Evolutionary conservation across 495 filamentous ascomycete species (phyloP).

Genomic region (Sabuloglossum arenarium): DNA sequence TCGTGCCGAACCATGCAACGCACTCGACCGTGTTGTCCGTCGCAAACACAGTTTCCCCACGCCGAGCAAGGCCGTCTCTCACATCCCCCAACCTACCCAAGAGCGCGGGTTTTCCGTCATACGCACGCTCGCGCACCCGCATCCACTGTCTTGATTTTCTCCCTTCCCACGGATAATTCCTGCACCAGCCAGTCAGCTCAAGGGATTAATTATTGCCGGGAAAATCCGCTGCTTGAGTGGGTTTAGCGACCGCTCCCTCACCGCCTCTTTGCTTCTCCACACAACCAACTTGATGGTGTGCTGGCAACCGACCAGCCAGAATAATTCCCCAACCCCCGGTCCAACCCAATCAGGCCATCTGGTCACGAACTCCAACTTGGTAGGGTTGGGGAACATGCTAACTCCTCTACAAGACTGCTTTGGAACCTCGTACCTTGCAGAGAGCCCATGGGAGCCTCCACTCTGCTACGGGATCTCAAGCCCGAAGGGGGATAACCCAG

Average conservation of each 20-base stretch:
- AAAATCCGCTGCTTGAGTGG: neutral
- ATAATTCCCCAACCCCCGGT: neutral
- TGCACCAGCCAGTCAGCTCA: no score
- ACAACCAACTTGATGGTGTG: neutral
- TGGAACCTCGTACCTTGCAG: neutral
- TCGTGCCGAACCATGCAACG: no score
- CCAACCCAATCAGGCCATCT: neutral
- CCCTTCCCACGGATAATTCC: no score
- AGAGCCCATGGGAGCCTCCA: constrained; percentile 1
- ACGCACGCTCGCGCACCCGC: no score
- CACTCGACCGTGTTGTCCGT: no score
- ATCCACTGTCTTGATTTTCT: no score
- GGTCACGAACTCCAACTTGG: neutral
- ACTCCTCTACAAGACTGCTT: neutral
- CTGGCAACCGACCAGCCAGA: neutral
- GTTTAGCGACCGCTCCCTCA: neutral
- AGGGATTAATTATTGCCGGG: neutral
- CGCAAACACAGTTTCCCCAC: neutral
- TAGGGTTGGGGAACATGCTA: neutral
- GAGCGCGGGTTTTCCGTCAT: neutral
- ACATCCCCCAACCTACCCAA: neutral
- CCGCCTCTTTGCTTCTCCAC: neutral
- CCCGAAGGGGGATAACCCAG: neutral
- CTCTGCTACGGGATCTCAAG: neutral
- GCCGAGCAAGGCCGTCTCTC: no score